A percentile compares a stretch with the other conserved stretches of the same genome.
phyloP scores from a whole-genome alignment of 441 rosid species.

The Melastoma candidum region DNA sequence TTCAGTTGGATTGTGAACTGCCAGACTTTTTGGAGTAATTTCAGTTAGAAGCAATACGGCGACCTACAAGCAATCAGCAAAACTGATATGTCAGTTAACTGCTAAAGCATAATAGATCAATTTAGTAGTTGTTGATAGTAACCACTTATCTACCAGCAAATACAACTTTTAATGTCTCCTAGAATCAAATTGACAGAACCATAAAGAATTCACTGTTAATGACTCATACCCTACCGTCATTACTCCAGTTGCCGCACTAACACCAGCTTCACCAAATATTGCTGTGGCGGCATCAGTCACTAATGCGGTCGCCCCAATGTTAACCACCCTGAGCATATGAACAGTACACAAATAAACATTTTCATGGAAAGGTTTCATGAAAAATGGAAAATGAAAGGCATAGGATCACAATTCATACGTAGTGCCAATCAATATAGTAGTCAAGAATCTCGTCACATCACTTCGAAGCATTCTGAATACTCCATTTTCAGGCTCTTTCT shows the following conservation, averaged over 20 bases:
- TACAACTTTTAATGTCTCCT: no score
- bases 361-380: slow-evolving; percentile 15
- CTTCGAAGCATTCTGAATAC: slow-evolving; percentile 92
- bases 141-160: no score
- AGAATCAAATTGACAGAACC: not conserved
- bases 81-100: not conserved
- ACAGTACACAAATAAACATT: slow-evolving; percentile 20
- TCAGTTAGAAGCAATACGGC: slow-evolving; percentile 89
- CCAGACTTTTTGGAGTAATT: slow-evolving; percentile 98
- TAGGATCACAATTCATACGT: slow-evolving; percentile 98
- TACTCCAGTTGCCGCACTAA: slow-evolving; percentile 97
- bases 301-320: slow-evolving; percentile 98
- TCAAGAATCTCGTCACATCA: slow-evolving; percentile 96
- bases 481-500: slow-evolving; percentile 91
- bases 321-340: slow-evolving; percentile 62
- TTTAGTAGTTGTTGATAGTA: no score
- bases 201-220: not conserved
- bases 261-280: slow-evolving; percentile 99
- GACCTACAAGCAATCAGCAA: slow-evolving; percentile 36
- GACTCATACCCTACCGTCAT: slow-evolving; percentile 69
- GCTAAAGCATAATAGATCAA: not conserved
- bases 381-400: slow-evolving; percentile 16
- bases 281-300: slow-evolving; percentile 99
- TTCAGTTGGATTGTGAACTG: slow-evolving; percentile 92
- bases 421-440: slow-evolving; percentile 98